Evolutionary conservation across 1,284 basidiomycete genomes (phyloP), one percentile per base, ranked within the genome.

Genomic region (Trametes pubescens): DNA sequence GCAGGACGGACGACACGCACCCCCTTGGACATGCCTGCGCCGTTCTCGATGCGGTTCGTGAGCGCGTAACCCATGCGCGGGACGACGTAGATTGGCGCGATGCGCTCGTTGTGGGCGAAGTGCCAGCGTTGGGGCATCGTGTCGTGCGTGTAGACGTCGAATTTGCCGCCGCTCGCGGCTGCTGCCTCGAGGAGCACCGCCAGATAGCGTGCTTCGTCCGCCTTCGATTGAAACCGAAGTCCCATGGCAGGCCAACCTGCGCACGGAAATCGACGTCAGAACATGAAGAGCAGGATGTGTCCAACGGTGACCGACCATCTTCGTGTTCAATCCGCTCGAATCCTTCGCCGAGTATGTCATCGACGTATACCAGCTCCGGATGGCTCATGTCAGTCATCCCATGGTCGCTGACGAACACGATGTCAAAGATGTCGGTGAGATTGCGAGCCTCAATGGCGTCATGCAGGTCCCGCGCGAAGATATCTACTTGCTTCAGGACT

Each of bases 321-420:
- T 87, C 84, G 70, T 91, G 89, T 63, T 87, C 85, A 64, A 93
- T 89, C 51, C 78, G 79, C 22, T 75, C 75, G 64, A 86, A 82
- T 2, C 88, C 90, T 1, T 91, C 87, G 0, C 91, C 93, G n/a
- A 96, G 79, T 61, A 95, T 85, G 64, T 93, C 89, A 74, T 98
- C 95, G 56, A 98, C 81, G 75, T 90, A 95, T 40, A 97, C 80
- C 57, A 89, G 81, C 53, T 90, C 85, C 0, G 89, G 86, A 68
- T 92, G 84, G 65, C 87, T 89, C 9, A 94, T 96, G 69, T 91
- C 89, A 0, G 89, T 91, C 95, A 98, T 97, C 4, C 95, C 96
- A 73, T 98, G 95, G 76, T 98, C 96, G 63, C 90, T 93, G 56
- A 98, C 93, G 71, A 96, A 94, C 29, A 97, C 84, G 32, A 98